A percentile compares a stretch with the other conserved stretches of the same genome.
Conservation (phyloP, 2,329 filamentous ascomycete genomes). For the Hymenoscyphus infarciens region DNA sequence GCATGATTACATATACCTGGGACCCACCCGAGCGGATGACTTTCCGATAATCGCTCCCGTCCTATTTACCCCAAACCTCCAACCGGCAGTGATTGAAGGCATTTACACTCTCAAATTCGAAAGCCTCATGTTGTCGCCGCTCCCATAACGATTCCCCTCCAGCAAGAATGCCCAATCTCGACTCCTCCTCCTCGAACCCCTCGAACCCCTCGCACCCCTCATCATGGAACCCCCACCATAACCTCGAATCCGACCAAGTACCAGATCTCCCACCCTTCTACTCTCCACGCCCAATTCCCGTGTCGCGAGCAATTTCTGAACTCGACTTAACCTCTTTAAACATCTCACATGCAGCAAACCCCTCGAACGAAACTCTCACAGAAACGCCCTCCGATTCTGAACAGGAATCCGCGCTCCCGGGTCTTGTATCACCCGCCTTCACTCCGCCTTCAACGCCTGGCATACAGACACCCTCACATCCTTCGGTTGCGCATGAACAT, state of each 20-base stretch:
- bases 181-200: conserved; percentile 4
- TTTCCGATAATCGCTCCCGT: too few species aligned
- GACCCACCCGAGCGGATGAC: too few species aligned
- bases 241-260: conserved; percentile 26
- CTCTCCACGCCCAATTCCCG: conserved; percentile 36
- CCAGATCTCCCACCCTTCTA: conserved; percentile 35
- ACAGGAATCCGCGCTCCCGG: conserved; percentile 27
- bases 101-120: background rate
- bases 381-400: conserved; percentile 18
- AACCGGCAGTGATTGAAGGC: background rate
- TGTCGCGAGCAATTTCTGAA: conserved; percentile 35
- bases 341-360: conserved; percentile 7
- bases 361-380: conserved; percentile 15
- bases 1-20: too few species aligned
- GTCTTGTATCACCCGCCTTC: conserved; percentile 79
- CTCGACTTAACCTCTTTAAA: conserved; percentile 31
- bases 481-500: conserved; percentile 23
- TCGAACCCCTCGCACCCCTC: conserved; percentile 8
- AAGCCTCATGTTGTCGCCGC: background rate
- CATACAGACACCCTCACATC: conserved; percentile 48
- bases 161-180: conserved; percentile 21
- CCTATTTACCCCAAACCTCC: background rate
- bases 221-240: conserved; percentile 18
- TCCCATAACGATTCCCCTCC: background rate
- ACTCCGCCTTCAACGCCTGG: conserved; percentile 67